Base-by-base conservation (phyloP, 768 basidiomycete genomes). In the Lactifluus volemus region DNA sequence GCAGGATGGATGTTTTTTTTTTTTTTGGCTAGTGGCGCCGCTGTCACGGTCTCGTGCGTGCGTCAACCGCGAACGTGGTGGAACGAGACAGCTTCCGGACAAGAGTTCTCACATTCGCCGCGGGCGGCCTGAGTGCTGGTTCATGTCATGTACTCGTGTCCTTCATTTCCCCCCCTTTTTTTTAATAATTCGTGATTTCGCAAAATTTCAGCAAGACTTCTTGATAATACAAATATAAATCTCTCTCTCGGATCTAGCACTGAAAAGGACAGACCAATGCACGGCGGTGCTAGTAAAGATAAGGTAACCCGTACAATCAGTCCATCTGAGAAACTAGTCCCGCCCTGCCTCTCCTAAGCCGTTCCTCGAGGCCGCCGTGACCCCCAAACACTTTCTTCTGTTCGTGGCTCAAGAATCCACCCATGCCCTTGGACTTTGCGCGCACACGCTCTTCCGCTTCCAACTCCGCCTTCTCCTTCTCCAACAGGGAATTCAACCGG, bases 331-430 rank as follows among this genome's bases (percentile, higher is more conserved):
- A 79, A 38, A 89, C 84, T 72, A 92, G 72, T 6, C 84, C 86
- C 30, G 84, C 84, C 39, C 85, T 77, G 45, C 88, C 87, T 67
- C 92, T 78, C 68, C 75, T 79, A 50, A 93, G 84, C 60, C 89
- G 77, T 42, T 93, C 90, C 70, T 90, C 91, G 32, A 93, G 73
- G 15, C 86, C 88, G 44, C 89, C 88, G 8, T 75, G 72, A 29
- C 88, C 89, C 49, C 89, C 85, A 72, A 91, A 91, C 9, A 92
- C 88, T 66, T 81, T 85, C 78, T 89, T 92, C 77, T 87, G 84
- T 70, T 95, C 92, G 21, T 85, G 78, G 57, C 83, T 86, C 68
- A 96, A 75, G 77, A 95, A 97, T 1, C 77, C 78, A 49, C 88
- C 89, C 78, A 87, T 85, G 2, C 89, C 90, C 69, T 84, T 87